A percentile compares a stretch with the other conserved stretches of the same genome.
phyloP scores from a whole-genome alignment of 1,139 yeast genomes.

The Debaryomycetaceae sp. region DNA sequence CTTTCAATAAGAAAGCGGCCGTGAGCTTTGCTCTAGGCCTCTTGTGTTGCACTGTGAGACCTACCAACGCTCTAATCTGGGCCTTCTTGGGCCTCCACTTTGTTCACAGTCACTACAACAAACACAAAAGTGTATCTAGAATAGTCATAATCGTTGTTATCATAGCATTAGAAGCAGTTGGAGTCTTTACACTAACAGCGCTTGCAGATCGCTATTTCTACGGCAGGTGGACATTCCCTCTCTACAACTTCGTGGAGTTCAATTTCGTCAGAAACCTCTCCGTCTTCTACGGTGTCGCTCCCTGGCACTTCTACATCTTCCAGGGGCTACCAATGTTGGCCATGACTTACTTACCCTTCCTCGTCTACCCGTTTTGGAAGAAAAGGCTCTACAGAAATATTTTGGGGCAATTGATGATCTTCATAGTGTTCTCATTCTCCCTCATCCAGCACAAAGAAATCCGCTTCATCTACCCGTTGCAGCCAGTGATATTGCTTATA shows the following conservation, averaged over 20 bases:
- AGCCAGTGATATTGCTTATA: conserved; percentile 58
- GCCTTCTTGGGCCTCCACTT: conserved; percentile 44
- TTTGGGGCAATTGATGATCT: conserved; percentile 25
- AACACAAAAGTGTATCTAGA: background rate
- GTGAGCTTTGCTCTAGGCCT: conserved; percentile 45
- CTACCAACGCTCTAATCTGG: conserved; percentile 84
- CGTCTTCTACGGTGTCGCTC: conserved; percentile 79
- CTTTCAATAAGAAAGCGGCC: conserved; percentile 14
- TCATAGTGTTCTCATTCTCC: conserved; percentile 57
- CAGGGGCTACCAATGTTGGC: conserved; percentile 81
- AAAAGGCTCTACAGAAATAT: conserved; percentile 9
- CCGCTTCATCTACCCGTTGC: conserved; percentile 82
- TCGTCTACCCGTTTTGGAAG: conserved; percentile 16
- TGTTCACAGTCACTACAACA: conserved; percentile 5
- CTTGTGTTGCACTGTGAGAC: conserved; percentile 66
- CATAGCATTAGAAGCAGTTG: conserved; percentile 12
- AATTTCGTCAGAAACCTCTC: conserved; percentile 74
- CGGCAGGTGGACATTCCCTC: conserved; percentile 56
- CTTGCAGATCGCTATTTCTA: conserved; percentile 62
- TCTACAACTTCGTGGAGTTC: conserved; percentile 67
- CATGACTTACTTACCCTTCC: conserved; percentile 63
- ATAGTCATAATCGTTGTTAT: conserved; percentile 10
- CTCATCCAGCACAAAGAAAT: conserved; percentile 81
- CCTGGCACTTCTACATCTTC: conserved; percentile 78
- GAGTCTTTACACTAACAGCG: conserved; percentile 32